phyloP scores from a whole-genome alignment of 208 protist species.

The Leishmania lainsoni region DNA sequence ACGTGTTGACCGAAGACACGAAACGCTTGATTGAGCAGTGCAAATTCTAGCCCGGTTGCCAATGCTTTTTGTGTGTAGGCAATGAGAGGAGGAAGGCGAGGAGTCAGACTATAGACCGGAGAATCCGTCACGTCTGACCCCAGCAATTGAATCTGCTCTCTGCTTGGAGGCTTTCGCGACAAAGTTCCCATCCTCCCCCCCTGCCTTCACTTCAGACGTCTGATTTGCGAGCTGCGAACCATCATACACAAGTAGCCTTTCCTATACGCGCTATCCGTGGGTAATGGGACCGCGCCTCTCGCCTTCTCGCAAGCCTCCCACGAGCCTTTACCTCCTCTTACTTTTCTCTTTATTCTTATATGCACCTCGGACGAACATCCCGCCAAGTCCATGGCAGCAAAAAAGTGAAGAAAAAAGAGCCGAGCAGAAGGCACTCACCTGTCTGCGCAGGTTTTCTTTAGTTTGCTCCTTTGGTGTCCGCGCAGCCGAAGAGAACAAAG shows the following conservation, averaged over 20 bases:
- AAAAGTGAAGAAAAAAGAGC: neutral
- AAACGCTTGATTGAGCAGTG: slow-evolving; percentile 81
- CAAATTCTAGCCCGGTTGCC: slow-evolving; percentile 50
- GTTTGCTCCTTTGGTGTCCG: neutral
- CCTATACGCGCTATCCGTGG: neutral
- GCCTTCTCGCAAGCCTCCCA: neutral
- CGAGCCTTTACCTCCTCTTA: neutral
- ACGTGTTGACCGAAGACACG: slow-evolving; percentile 72
- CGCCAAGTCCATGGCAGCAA: too few species aligned
- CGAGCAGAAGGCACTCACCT: neutral
- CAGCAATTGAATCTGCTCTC: neutral
- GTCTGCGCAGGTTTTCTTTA: neutral
- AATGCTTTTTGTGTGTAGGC: neutral
- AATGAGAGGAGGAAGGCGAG: neutral
- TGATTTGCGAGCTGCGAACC: neutral
- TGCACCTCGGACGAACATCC: neutral
- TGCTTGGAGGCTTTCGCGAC: neutral
- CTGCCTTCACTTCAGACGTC: neutral
- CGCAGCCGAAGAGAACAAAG: neutral
- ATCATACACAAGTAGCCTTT: neutral
- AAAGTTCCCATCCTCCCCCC: neutral
- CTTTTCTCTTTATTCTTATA: slow-evolving; percentile 1
- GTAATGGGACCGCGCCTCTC: neutral
- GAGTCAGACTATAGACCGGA: neutral
- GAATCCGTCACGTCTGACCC: neutral